Conservation (phyloP, 331 rosid genomes). For the Rosa hybrid region DNA sequence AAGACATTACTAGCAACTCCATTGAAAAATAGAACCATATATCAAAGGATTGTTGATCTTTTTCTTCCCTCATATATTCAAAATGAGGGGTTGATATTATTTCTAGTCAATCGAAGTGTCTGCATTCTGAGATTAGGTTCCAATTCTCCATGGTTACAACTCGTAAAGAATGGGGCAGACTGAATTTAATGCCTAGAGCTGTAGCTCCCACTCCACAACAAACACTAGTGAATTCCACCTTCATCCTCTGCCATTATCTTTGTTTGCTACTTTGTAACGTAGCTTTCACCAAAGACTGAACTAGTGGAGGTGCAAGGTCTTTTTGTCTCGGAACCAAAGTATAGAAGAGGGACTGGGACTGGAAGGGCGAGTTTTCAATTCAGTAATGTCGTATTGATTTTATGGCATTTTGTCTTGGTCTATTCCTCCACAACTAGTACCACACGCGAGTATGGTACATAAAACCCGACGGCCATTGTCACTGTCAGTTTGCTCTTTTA, state of each 20-base stretch:
- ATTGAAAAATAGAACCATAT: neutral
- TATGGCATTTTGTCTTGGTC: conserved; percentile 7
- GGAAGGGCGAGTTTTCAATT: neutral
- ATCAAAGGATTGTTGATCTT: neutral
- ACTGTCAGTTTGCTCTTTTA: neutral
- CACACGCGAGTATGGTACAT: neutral
- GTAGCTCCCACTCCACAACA: conserved; percentile 7
- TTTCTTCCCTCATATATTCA: neutral
- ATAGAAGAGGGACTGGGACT: neutral
- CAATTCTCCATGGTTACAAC: neutral
- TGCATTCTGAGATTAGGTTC: neutral
- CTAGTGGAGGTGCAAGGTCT: neutral
- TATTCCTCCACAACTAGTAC: neutral
- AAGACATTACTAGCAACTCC: neutral
- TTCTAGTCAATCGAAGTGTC: neutral
- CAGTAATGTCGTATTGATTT: neutral
- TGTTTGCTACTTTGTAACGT: conserved; percentile 1
- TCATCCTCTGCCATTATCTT: neutral
- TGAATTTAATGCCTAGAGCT: conserved; percentile 4
- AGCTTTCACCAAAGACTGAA: neutral
- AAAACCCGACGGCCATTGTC: neutral
- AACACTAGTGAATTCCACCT: neutral
- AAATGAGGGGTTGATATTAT: neutral
- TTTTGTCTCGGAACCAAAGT: neutral
- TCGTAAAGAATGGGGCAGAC: neutral